Conservation (phyloP, 805 yeast genomes). For the Komagataella pastoris region DNA sequence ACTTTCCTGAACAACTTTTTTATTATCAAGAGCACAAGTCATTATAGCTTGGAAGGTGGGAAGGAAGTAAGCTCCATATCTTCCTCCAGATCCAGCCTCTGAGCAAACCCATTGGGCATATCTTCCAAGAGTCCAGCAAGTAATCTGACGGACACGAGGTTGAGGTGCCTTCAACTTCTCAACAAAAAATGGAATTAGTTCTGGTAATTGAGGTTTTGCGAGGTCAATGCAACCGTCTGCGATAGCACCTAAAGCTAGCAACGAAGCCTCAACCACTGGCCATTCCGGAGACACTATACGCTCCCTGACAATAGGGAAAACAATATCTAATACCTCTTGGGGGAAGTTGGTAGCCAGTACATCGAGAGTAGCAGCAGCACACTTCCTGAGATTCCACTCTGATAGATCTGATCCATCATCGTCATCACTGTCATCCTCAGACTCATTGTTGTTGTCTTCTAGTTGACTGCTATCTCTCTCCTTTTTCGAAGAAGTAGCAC, state of each 20-base stretch:
- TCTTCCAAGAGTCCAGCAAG: slow-evolving; percentile 92
- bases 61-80: slow-evolving; percentile 51
- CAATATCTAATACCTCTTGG: slow-evolving; percentile 44
- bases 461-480: slow-evolving; percentile 14
- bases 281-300: slow-evolving; percentile 60
- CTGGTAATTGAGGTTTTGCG: slow-evolving; percentile 61
- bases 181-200: slow-evolving; percentile 72
- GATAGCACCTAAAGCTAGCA: slow-evolving; percentile 89
- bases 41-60: slow-evolving; percentile 74
- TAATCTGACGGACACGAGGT: slow-evolving; percentile 80
- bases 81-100: slow-evolving; percentile 49
- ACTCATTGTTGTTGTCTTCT: slow-evolving; percentile 38
- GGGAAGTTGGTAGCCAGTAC: slow-evolving; percentile 60
- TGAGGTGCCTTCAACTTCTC: slow-evolving; percentile 64
- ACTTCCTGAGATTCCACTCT: slow-evolving; percentile 87
- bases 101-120: slow-evolving; percentile 72
- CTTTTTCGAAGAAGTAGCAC: slow-evolving; percentile 9
- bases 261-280: slow-evolving; percentile 89
- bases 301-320: slow-evolving; percentile 66
- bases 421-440: slow-evolving; percentile 60
- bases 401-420: slow-evolving; percentile 54
- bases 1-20: slow-evolving; percentile 91
- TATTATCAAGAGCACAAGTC: slow-evolving; percentile 62
- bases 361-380: slow-evolving; percentile 90
- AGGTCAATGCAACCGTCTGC: slow-evolving; percentile 76